Evolutionary conservation across 345 rosid species (phyloP).

Genomic region (Ricinus communis): DNA sequence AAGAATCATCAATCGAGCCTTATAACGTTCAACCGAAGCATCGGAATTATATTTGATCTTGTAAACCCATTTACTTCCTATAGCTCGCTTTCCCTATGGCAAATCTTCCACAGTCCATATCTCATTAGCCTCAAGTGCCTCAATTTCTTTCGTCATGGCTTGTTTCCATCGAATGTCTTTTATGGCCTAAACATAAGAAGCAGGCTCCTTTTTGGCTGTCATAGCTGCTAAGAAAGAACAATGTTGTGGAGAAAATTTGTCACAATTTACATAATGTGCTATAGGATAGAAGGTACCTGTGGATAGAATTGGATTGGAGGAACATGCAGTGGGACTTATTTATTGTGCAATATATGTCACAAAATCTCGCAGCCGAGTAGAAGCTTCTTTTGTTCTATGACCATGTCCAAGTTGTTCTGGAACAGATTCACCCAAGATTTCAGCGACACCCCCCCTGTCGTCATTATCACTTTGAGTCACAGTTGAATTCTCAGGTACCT

Average conservation of each 20-base stretch:
- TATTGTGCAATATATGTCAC: not conserved
- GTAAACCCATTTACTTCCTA: no score
- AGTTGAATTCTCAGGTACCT: not conserved
- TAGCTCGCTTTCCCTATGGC: no score
- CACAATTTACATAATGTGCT: not conserved
- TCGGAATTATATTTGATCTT: no score
- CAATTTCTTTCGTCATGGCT: no score
- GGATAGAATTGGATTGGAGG: not conserved
- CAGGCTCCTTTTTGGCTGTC: no score
- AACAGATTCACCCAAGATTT: not conserved
- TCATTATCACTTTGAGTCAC: not conserved
- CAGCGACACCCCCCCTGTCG: not conserved
- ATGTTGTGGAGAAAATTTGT: not conserved
- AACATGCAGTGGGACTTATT: not conserved
- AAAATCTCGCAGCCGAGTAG: not conserved
- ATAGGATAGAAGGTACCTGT: not conserved
- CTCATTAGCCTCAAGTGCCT: no score
- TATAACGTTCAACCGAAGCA: no score
- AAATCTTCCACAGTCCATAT: no score
- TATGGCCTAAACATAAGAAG: no score
- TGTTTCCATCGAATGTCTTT: no score
- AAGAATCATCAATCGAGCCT: no score
- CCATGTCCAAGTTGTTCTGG: no score
- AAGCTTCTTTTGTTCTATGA: not conserved
- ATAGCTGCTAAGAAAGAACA: not conserved